Base-by-base conservation (phyloP, 345 rosid genomes). In the Turnera subulata region DNA sequence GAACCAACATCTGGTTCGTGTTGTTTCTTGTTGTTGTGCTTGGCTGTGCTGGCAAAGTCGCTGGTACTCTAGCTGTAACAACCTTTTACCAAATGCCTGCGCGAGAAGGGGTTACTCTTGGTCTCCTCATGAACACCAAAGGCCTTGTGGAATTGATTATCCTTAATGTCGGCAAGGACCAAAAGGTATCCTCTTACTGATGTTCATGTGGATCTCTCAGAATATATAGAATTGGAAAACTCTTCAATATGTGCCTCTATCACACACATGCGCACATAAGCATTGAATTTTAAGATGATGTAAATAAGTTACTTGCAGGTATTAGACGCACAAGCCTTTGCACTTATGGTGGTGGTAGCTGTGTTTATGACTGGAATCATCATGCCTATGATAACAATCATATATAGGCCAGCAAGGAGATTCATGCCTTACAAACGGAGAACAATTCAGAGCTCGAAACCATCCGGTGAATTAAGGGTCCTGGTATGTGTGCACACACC, bases 141-240 rank as follows among this genome's bases (percentile, higher is more conserved):
- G 99, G 99, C 55, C 89, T 93, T 16, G 70, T 86, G 18, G 97
- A 89, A 65, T 80, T 93, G 92, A 89, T 93, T 35, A 82, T 93
- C 16, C 91, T 93, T 24, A 93, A 93, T 42, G 91, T 89, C 18
- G 99, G 97, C 29, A 89, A 70, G 66, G 96, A 86, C 71, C 97
- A 89, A 54, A 82, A 79, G 83, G 97, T 86, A 72, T 18, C 55
- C 19, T 50, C 13, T 19, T 26, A 11, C 20, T n/a, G 2, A 50
- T 50, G 20, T 50, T 26, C 18, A 50, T 50, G 11, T 22, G 23
- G 52, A 48, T 11, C 11, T 25, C 13, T 18, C 50, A 20, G 23
- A 46, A 46, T 46, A 22, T 19, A 5, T 6, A 11, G 7, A 22
- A 46, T n/a, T n/a, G n/a, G 50, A 22, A 22, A 46, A 17, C 24